phyloP scores from a whole-genome alignment of 805 yeast genomes.

The Cyberlindnera lachancei region DNA sequence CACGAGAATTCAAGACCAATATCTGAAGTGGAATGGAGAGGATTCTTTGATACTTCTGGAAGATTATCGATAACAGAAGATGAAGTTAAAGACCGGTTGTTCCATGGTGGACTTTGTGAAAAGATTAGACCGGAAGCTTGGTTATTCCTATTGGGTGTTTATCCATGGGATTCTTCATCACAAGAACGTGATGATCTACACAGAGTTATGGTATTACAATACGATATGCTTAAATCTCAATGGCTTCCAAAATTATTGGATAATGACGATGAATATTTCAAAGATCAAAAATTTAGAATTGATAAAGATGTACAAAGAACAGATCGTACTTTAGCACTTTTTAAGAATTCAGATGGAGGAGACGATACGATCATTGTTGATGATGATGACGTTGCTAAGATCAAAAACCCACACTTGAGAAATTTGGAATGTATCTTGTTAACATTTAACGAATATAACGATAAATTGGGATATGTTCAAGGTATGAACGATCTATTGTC shows the following conservation, averaged over 20 bases:
- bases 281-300: conserved; percentile 82
- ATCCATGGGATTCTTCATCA: conserved; percentile 78
- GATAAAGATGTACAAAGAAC: conserved; percentile 92
- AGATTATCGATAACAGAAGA: conserved; percentile 58
- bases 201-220: conserved; percentile 50
- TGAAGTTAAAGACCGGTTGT: conserved; percentile 76
- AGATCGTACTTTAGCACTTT: conserved; percentile 70
- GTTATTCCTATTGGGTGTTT: conserved; percentile 77
- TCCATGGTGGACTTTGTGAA: conserved; percentile 78
- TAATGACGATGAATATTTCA: conserved; percentile 64
- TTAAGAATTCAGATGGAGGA: conserved; percentile 31
- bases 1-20: conserved; percentile 60
- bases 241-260: conserved; percentile 55
- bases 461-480: conserved; percentile 88
- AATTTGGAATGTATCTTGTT: conserved; percentile 69
- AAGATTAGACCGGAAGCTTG: conserved; percentile 67
- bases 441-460: conserved; percentile 80
- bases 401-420: conserved; percentile 69
- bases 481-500: conserved; percentile 95
- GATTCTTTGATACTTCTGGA: conserved; percentile 77
- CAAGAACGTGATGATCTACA: conserved; percentile 58
- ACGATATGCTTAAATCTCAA: conserved; percentile 55
- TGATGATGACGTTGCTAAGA: conserved; percentile 46
- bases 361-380: no score
- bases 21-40: conserved; percentile 70